phyloP scores from a whole-genome alignment of 495 filamentous ascomycete species.

The Apiosordaria backusii region DNA sequence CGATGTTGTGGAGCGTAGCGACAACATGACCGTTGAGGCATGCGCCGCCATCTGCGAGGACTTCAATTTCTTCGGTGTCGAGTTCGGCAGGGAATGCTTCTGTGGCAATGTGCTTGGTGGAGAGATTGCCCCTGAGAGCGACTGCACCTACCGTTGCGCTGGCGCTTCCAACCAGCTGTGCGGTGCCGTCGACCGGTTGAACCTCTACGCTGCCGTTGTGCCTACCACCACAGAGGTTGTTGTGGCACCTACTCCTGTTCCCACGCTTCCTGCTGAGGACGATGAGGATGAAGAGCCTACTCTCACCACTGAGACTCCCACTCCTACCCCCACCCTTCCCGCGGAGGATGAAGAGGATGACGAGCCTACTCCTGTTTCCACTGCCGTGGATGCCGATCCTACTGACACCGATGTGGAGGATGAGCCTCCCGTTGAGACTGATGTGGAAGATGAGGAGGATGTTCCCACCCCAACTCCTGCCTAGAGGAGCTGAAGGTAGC shows the following conservation, averaged over 20 bases:
- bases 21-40: slow-evolving; percentile 31
- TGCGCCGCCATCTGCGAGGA: slow-evolving; percentile 32
- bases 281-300: neutral
- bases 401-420: neutral
- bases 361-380: neutral
- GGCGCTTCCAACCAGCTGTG: slow-evolving; percentile 22
- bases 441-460: neutral
- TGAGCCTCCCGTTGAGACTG: neutral
- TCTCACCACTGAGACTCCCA: neutral
- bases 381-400: neutral
- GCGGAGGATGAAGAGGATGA: neutral
- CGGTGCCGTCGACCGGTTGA: slow-evolving; percentile 17
- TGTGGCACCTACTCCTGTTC: neutral
- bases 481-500: neutral
- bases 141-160: slow-evolving; percentile 34
- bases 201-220: slow-evolving; percentile 28
- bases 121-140: slow-evolving; percentile 26
- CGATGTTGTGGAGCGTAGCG: slow-evolving; percentile 11
- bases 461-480: neutral
- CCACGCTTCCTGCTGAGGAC: neutral
- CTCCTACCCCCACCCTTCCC: neutral
- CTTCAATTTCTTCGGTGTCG: slow-evolving; percentile 34
- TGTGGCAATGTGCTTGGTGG: slow-evolving; percentile 33
- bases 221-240: neutral
- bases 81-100: slow-evolving; percentile 37